Evolutionary conservation across 2,329 filamentous ascomycete species (phyloP), one percentile per base, ranked within the genome.

Genomic region (Massarina eburnea): DNA sequence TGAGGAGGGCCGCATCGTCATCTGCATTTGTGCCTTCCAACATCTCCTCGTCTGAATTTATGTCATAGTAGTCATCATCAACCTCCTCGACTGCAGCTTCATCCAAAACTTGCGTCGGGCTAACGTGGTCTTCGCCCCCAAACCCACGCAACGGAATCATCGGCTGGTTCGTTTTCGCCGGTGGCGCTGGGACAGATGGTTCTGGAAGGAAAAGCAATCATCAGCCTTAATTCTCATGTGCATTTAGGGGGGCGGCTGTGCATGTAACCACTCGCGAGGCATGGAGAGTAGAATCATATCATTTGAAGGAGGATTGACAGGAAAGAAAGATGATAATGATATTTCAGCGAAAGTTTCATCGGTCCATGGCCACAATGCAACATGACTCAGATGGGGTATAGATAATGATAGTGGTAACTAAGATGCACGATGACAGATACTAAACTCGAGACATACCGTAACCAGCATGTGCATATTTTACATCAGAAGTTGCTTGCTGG

Each of bases 51-150:
- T 77, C 75, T 0, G 74, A 73, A 1, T 74, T 58, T 14, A 77
- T 69, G 47, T 78, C 76, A 55, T 70, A 78, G 50, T 78, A 78
- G 41, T 77, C 74, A 39, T 77, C 73, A 45, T 78, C 76, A 39
- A 72, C 69, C 20, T 64, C 64, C 55, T 78, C 75, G 14, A 78
- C 50, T 15, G 65, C 66, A 39, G 66, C 67, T 52, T 68, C 65
- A 39, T 69, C 60, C 19, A 70, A 65, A n/a, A 61, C 39, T 29
- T 68, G 59, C 8, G 66, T 68, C 14, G 65, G 67, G 32, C 66
- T 69, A 39, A 59, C 47, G 27, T 67, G 58, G 29, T 68, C 62
- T 15, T 76, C 73, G 37, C 73, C 72, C 18, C 72, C 72, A 29
- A 68, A 68, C 8, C 62, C 66, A 27, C 43, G 52, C 5, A 63